phyloP scores from a whole-genome alignment of 148 eudicot species.

The Fagopyrum tataricum region DNA sequence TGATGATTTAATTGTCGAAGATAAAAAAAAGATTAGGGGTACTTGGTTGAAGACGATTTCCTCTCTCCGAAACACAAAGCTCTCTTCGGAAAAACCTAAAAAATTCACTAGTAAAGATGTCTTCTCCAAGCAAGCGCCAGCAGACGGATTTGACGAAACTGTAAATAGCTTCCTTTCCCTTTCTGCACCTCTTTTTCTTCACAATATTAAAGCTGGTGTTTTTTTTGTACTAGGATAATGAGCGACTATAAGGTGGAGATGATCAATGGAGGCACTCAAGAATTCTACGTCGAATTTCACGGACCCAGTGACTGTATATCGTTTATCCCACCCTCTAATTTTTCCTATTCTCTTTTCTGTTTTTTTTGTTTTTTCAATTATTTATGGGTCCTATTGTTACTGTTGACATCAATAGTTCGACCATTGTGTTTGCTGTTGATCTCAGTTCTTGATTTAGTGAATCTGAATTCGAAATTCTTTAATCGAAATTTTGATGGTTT shows the following conservation, averaged over 20 bases:
- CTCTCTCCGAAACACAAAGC: too few relatives aligned
- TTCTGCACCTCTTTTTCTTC: not conserved
- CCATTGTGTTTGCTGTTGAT: too few relatives aligned
- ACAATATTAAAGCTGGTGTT: not conserved
- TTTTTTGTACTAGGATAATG: slow-evolving; percentile 55
- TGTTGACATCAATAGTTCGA: too few relatives aligned
- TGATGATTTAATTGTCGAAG: too few relatives aligned
- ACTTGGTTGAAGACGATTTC: too few relatives aligned
- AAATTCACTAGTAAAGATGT: slow-evolving; percentile 24
- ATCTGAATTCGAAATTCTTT: too few relatives aligned
- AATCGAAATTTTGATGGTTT: too few relatives aligned
- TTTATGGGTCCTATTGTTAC: not conserved
- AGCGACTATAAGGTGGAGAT: slow-evolving; percentile 68
- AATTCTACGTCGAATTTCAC: slow-evolving; percentile 56
- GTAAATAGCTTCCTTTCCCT: slow-evolving; percentile 20
- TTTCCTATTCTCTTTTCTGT: too few relatives aligned
- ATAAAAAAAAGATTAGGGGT: too few relatives aligned
- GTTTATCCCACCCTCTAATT: not conserved
- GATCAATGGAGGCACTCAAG: slow-evolving; percentile 61
- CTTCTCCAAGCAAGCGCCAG: slow-evolving; percentile 64
- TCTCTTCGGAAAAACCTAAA: too few relatives aligned
- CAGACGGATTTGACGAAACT: slow-evolving; percentile 71
- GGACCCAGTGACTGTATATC: slow-evolving; percentile 47
- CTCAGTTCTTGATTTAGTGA: not conserved
- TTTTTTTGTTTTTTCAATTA: too few relatives aligned